phyloP scores from a whole-genome alignment of 306 rosid genomes.

The Vigna nakashimae region DNA sequence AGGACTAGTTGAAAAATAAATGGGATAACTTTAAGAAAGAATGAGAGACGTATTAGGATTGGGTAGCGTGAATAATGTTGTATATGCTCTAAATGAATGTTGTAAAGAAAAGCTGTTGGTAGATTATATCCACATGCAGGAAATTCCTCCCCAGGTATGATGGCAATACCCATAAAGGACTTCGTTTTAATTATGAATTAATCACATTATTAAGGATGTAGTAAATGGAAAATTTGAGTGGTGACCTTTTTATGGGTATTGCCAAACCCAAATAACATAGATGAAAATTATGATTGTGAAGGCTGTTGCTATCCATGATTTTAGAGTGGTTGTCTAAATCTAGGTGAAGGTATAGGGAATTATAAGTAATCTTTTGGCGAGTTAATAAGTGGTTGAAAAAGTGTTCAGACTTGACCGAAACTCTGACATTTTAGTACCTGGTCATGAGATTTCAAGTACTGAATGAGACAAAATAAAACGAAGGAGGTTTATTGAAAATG shows the following conservation, averaged over 20 bases:
- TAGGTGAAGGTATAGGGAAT: not conserved
- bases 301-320: not conserved
- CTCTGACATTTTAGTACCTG: not conserved
- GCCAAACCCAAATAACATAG: not conserved
- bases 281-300: not conserved
- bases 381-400: not conserved
- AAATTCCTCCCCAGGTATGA: not conserved
- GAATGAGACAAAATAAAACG: not conserved
- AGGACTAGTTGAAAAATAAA: too few relatives aligned
- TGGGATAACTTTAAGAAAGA: too few relatives aligned
- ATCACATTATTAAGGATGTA: not conserved
- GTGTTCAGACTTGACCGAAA: not conserved
- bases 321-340: not conserved
- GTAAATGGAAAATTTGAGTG: not conserved
- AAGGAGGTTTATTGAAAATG: not conserved
- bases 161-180: not conserved
- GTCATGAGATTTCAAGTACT: not conserved
- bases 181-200: not conserved
- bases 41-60: not conserved
- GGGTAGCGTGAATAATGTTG: not conserved
- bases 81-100: not conserved
- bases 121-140: not conserved
- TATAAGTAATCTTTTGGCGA: not conserved
- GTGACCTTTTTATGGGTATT: not conserved
- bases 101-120: not conserved